Evolutionary conservation across 106 monocot genomes (phyloP), one percentile per base, ranked within the genome.

Genomic region (Posidonia australis): DNA sequence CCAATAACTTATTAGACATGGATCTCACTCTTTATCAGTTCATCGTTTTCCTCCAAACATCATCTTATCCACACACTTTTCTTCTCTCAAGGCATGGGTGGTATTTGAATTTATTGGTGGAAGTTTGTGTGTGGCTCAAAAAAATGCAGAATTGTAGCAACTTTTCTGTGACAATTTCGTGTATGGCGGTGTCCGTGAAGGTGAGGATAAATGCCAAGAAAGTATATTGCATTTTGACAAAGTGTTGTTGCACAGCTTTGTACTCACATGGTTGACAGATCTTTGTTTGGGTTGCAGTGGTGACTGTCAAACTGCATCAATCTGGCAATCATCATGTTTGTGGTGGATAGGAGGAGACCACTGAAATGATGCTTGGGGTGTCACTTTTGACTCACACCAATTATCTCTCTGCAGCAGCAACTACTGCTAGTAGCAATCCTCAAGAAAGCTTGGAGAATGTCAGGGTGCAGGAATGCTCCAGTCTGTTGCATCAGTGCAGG

Each of bases 321-420:
- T 36, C 2, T 36, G 2, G 36, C 5, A 36, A 36, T 7, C 36
- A 36, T 36, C 36, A 36, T 36, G 36, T 36, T 36, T 7, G 13
- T 59, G 32, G 31, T 62, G 36, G 62, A 44, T 27, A 21, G 12
- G 43, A 23, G 42, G 43, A 51, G 69, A 17, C 10, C 20, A 27
- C 26, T 70, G 46, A 30, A 6, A 76, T 44, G 24, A 85, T 81
- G 81, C 67, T 79, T 59, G 70, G 72, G 61, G 49, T 52, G 20
- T 70, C 76, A 59, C 60, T 66, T 25, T 51, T 76, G 47, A 68
- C 70, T 19, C 85, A 74, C 13, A 16, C 62, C 13, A 77, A 62
- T 32, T 60, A 60, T 11, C 13, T 72, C 64, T 32, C 63, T 10
- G 22, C 72, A 29, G 31, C 71, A 74, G 7, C 52, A 44, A 45